phyloP scores from a whole-genome alignment of 2,329 filamentous ascomycete species.

The Cordyceps cicadae region DNA sequence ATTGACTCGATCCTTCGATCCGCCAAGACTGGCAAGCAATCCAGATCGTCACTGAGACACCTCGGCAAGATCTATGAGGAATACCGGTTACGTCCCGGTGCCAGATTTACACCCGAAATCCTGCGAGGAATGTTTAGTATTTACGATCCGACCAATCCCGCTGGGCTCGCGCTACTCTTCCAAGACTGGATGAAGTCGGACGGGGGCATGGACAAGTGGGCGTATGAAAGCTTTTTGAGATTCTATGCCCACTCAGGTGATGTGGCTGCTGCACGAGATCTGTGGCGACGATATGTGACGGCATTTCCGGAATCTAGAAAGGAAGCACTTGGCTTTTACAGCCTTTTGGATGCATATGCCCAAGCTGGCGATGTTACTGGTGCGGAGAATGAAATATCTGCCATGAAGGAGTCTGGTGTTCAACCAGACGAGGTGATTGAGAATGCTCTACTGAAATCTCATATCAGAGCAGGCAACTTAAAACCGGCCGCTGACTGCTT shows the following conservation, averaged over 20 bases:
- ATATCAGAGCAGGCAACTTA: slow-evolving; percentile 58
- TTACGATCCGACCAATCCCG: slow-evolving; percentile 28
- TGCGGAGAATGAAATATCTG: slow-evolving; percentile 52
- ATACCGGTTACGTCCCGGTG: slow-evolving; percentile 35
- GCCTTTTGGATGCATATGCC: slow-evolving; percentile 64
- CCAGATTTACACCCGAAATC: slow-evolving; percentile 28
- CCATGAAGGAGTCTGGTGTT: slow-evolving; percentile 50
- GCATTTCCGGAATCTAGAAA: slow-evolving; percentile 27
- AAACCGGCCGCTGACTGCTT: slow-evolving; percentile 59
- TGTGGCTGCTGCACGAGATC: slow-evolving; percentile 32
- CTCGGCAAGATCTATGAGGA: slow-evolving; percentile 36
- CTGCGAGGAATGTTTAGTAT: slow-evolving; percentile 39
- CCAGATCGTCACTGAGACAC: slow-evolving; percentile 22
- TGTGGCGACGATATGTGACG: slow-evolving; percentile 37
- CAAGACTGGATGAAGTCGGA: slow-evolving; percentile 39
- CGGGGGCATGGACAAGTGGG: slow-evolving; percentile 33
- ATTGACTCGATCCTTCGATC: slow-evolving; percentile 27
- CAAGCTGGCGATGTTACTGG: slow-evolving; percentile 54
- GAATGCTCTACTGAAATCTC: slow-evolving; percentile 70
- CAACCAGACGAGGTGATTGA: slow-evolving; percentile 54
- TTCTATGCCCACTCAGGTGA: slow-evolving; percentile 43
- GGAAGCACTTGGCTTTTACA: slow-evolving; percentile 36
- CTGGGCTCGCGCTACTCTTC: slow-evolving; percentile 38
- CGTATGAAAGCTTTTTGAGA: slow-evolving; percentile 39
- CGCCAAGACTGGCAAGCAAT: slow-evolving; percentile 21